phyloP scores from a whole-genome alignment of 1,284 basidiomycete genomes.

The Macrocystidia cucumis region DNA sequence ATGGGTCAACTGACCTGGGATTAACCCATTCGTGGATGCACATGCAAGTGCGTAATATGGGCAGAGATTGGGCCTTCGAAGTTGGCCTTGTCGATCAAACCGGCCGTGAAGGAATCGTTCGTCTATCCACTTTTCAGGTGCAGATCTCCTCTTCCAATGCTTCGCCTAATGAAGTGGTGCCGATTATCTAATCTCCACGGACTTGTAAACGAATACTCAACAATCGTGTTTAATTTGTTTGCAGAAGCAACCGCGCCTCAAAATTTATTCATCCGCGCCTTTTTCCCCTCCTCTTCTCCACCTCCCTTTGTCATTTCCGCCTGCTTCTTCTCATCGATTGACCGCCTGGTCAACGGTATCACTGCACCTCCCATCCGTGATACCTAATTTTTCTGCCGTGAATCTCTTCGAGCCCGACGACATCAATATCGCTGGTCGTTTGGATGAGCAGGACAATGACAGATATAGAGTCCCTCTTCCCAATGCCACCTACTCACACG shows the following conservation, averaged over 20 bases:
- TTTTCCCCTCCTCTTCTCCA: slow-evolving; percentile 50
- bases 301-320: slow-evolving; percentile 65
- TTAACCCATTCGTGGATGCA: slow-evolving; percentile 70
- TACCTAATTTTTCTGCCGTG: slow-evolving; percentile 56
- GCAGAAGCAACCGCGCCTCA: slow-evolving; percentile 53
- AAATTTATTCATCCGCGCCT: slow-evolving; percentile 22
- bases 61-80: slow-evolving; percentile 69
- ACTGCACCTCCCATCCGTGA: slow-evolving; percentile 51
- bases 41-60: slow-evolving; percentile 64
- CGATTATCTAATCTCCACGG: slow-evolving; percentile 5
- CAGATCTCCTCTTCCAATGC: slow-evolving; percentile 8
- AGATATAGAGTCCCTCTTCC: slow-evolving; percentile 29
- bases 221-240: slow-evolving; percentile 8
- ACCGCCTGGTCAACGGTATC: slow-evolving; percentile 70
- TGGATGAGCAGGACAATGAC: slow-evolving; percentile 12
- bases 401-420: slow-evolving; percentile 20
- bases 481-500: slow-evolving; percentile 50
- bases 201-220: slow-evolving; percentile 1
- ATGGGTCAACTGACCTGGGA: slow-evolving; percentile 36
- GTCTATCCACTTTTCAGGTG: slow-evolving; percentile 82
- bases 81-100: slow-evolving; percentile 64
- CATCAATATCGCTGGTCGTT: slow-evolving; percentile 18
- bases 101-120: slow-evolving; percentile 52
- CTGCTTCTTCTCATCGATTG: slow-evolving; percentile 40
- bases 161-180: slow-evolving; percentile 2